Percentiles rank a stretch among this genome's conserved stretches.
These are phyloP conservation scores for Seiridium cupressi DNA, from an alignment of 2,329 filamentous ascomycete genomes.

Conservation along the genomic window DNA sequence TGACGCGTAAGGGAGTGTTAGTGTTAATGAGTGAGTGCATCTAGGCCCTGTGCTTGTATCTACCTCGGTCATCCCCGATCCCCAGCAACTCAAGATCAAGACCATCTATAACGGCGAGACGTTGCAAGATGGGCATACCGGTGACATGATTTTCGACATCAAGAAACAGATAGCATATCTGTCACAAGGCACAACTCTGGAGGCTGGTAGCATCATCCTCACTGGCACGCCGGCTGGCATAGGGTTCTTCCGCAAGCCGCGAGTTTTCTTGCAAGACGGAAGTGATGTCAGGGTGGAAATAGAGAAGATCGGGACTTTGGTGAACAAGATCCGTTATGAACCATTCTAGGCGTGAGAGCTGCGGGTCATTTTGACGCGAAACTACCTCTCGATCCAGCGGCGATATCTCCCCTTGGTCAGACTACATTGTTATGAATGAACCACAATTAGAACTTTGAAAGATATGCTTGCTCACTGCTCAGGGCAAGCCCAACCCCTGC, in stretches of 20 bases:
- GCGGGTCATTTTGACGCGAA: too few relatives aligned
- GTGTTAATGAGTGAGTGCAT: background rate
- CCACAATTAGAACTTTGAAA: too few relatives aligned
- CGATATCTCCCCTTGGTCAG: too few relatives aligned
- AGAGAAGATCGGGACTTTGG: slow-evolving; percentile 13
- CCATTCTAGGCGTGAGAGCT: background rate
- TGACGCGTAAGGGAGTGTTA: background rate
- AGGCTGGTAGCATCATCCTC: slow-evolving; percentile 36
- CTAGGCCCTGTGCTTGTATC: slow-evolving; percentile 31
- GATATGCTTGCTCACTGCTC: too few relatives aligned
- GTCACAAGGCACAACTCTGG: slow-evolving; percentile 35
- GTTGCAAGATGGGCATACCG: slow-evolving; percentile 33
- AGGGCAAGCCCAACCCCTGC: too few relatives aligned
- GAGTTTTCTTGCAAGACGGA: slow-evolving; percentile 32
- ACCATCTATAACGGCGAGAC: slow-evolving; percentile 33
- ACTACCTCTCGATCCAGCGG: too few relatives aligned
- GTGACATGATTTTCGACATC: slow-evolving; percentile 32
- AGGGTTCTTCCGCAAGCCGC: slow-evolving; percentile 37
- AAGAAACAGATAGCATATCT: slow-evolving; percentile 32
- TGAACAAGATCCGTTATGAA: background rate
- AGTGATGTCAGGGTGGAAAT: slow-evolving; percentile 38
- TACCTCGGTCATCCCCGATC: slow-evolving; percentile 25
- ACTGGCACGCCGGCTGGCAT: slow-evolving; percentile 41
- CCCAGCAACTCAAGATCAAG: slow-evolving; percentile 27
- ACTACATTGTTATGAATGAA: too few relatives aligned